phyloP scores from a whole-genome alignment of 768 basidiomycete species.

The Serendipita vermifera region DNA sequence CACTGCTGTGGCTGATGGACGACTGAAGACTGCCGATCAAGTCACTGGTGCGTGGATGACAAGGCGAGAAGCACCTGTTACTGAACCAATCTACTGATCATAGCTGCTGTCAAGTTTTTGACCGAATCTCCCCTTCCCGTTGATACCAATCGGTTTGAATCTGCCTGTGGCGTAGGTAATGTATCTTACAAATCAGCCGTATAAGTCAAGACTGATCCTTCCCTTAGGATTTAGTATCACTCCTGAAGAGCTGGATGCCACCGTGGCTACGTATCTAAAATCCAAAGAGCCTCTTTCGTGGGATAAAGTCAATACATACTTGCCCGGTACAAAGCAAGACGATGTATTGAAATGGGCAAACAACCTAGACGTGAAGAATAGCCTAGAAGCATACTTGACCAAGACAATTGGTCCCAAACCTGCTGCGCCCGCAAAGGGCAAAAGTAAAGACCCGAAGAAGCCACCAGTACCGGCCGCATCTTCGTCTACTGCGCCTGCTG shows the following conservation, averaged over 20 bases:
- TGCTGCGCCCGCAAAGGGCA: slow-evolving; percentile 36
- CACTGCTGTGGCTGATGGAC: slow-evolving; percentile 53
- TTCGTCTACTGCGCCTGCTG: slow-evolving; percentile 28
- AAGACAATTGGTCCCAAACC: slow-evolving; percentile 64
- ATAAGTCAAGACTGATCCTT: not conserved
- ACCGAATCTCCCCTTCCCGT: slow-evolving; percentile 48
- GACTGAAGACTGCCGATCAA: slow-evolving; percentile 73
- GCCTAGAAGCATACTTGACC: slow-evolving; percentile 55
- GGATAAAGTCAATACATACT: slow-evolving; percentile 54
- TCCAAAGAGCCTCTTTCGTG: slow-evolving; percentile 52
- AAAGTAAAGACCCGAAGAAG: slow-evolving; percentile 28
- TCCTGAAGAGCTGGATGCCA: slow-evolving; percentile 42
- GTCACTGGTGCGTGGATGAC: slow-evolving; percentile 50
- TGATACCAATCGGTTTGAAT: slow-evolving; percentile 57
- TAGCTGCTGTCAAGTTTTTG: slow-evolving; percentile 67
- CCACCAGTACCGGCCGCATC: slow-evolving; percentile 28
- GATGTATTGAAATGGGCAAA: slow-evolving; percentile 68
- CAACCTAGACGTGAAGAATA: slow-evolving; percentile 71
- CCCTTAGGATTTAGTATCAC: slow-evolving; percentile 75
- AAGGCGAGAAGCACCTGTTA: not conserved
- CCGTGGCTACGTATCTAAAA: slow-evolving; percentile 45
- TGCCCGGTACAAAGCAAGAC: slow-evolving; percentile 47
- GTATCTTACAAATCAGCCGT: slow-evolving; percentile 20
- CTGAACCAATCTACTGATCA: not conserved
- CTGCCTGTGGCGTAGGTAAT: slow-evolving; percentile 77